Conservation (phyloP, 2,329 filamentous ascomycete species). For the Gremmenia infestans region DNA sequence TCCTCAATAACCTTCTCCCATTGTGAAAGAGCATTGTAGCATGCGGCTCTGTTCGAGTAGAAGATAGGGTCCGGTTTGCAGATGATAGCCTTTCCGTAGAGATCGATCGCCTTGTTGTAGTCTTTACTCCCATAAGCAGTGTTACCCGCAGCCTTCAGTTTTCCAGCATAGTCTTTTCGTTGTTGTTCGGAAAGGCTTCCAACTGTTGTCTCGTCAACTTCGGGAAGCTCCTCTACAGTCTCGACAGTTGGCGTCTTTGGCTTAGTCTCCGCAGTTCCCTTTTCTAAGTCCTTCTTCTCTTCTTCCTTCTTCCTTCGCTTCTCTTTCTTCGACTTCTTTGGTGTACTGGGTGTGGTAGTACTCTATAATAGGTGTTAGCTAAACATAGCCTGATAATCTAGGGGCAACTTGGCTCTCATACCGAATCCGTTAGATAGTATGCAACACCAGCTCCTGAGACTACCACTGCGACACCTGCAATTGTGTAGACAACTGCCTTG, state of each 20-base stretch:
- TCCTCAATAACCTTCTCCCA: constrained; percentile 98
- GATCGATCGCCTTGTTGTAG: constrained; percentile 86
- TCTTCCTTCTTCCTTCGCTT: constrained; percentile 81
- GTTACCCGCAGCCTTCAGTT: constrained; percentile 93
- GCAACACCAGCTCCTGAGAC: constrained; percentile 87
- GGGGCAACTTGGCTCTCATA: constrained; percentile 34
- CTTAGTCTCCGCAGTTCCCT: constrained; percentile 40
- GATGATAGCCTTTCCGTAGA: constrained; percentile 92
- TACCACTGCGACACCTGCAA: constrained; percentile 89
- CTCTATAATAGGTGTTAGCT: constrained; percentile 22
- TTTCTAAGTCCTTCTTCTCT: constrained; percentile 60
- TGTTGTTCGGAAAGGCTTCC: constrained; percentile 52
- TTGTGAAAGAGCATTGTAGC: constrained; percentile 86
- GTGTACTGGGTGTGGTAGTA: constrained; percentile 28
- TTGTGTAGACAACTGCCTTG: constrained; percentile 92
- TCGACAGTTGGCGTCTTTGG: constrained; percentile 50
- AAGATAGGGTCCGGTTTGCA: constrained; percentile 98
- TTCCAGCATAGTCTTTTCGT: constrained; percentile 79
- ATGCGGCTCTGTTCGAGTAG: constrained; percentile 97
- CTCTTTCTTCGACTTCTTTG: constrained; percentile 83
- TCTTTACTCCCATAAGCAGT: constrained; percentile 93
- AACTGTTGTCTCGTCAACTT: constrained; percentile 57
- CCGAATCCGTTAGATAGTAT: constrained; percentile 73
- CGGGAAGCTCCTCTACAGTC: constrained; percentile 63
- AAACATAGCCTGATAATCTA: constrained; percentile 4